These are phyloP conservation scores for Lycium barbarum DNA, from an alignment of 257 asterid species.

Conservation along the genomic window DNA sequence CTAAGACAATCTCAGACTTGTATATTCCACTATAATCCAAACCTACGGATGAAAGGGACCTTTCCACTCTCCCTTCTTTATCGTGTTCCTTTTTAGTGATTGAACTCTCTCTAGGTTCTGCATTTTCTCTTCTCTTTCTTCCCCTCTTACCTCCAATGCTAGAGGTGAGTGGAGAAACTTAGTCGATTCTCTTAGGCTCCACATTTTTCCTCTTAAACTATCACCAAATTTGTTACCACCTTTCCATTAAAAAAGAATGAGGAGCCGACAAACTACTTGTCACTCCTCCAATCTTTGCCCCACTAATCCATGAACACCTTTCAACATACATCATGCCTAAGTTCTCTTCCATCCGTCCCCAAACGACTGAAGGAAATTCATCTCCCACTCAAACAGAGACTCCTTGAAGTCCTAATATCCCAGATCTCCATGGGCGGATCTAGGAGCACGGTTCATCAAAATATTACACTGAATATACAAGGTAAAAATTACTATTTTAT, in stretches of 20 bases:
- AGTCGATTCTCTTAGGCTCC: background rate
- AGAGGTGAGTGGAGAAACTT: background rate
- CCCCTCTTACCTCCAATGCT: background rate
- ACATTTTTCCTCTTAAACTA: slow-evolving; percentile 12
- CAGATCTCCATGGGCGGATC: background rate
- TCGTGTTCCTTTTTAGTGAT: background rate
- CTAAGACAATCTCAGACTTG: background rate
- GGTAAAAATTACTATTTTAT: too few species aligned
- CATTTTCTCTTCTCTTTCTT: slow-evolving; percentile 9
- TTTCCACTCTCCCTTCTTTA: slow-evolving; percentile 15
- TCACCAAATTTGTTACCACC: background rate
- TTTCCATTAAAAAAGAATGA: background rate
- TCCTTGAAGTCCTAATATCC: background rate
- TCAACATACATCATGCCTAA: background rate
- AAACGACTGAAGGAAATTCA: background rate
- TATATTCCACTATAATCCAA: background rate
- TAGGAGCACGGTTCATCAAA: too few species aligned
- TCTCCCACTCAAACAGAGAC: background rate
- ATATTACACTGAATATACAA: too few species aligned
- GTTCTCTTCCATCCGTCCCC: background rate
- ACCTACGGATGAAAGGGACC: background rate
- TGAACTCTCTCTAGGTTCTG: background rate
- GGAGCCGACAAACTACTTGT: background rate
- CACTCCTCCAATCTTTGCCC: background rate
- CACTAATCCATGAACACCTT: background rate